A percentile compares a stretch with the other conserved stretches of the same genome.
These are phyloP conservation scores for Yarrowia hollandica DNA, from an alignment of 805 yeast genomes.

Conservation along the genomic window DNA sequence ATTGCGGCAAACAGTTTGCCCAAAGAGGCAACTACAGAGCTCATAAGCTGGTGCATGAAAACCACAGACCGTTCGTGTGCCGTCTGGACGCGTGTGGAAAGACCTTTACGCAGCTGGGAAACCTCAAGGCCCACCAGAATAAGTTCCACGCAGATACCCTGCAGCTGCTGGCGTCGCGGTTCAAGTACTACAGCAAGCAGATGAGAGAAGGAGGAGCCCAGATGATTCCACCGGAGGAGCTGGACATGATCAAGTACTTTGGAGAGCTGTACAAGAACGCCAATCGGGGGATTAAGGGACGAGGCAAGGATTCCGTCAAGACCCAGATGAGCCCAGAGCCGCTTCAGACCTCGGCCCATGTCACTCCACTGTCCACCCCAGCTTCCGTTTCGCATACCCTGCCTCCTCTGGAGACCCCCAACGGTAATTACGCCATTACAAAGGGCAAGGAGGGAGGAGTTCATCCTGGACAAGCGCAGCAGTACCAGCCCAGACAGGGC, in stretches of 20 bases:
- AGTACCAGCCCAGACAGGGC: conserved; percentile 11
- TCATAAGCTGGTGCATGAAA: conserved; percentile 78
- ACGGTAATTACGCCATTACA: conserved; percentile 27
- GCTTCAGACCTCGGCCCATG: neutral
- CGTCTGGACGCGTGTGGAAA: conserved; percentile 78
- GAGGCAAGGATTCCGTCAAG: conserved; percentile 59
- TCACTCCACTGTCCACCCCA: conserved; percentile 19
- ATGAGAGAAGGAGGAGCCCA: conserved; percentile 34
- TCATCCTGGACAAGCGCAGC: conserved; percentile 11
- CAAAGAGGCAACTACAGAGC: conserved; percentile 92
- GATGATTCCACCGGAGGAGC: conserved; percentile 60
- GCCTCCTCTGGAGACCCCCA: conserved; percentile 26
- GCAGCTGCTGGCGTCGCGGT: conserved; percentile 58
- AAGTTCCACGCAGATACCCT: conserved; percentile 77
- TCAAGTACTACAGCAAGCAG: conserved; percentile 38
- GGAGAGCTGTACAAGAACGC: conserved; percentile 81
- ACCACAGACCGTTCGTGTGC: conserved; percentile 76
- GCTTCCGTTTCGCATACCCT: conserved; percentile 1
- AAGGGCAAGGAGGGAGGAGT: conserved; percentile 21
- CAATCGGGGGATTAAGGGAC: conserved; percentile 87
- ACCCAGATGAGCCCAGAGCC: conserved; percentile 11
- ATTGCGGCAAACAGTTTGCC: conserved; percentile 76
- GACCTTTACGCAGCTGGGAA: conserved; percentile 87
- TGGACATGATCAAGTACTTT: conserved; percentile 72
- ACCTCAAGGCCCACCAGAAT: conserved; percentile 91